phyloP scores from a whole-genome alignment of 23 red algal genomes.

The Gracilariopsis chorda region DNA sequence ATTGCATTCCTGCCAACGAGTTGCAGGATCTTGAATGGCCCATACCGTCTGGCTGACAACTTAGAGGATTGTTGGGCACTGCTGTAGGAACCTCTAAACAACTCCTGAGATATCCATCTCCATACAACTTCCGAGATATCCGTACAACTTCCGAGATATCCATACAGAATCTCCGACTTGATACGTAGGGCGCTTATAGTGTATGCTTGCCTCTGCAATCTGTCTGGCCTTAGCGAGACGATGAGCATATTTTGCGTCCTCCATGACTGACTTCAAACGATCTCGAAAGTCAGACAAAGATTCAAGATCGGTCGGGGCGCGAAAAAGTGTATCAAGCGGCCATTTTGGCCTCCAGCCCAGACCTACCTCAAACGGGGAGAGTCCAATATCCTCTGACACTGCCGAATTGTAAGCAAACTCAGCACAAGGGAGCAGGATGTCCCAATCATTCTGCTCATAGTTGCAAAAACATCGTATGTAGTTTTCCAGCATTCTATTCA shows the following conservation, averaged over 20 bases:
- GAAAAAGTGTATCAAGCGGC: not conserved
- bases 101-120: too few relatives aligned
- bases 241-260: not conserved
- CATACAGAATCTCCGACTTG: not conserved
- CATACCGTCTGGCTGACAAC: not conserved
- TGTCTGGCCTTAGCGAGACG: not conserved
- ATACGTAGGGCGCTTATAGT: not conserved
- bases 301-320: not conserved
- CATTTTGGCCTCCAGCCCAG: conserved; percentile 12
- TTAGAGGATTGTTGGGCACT: not conserved
- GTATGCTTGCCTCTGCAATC: not conserved
- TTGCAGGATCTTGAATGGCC: not conserved
- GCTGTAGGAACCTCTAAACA: not conserved
- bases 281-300: not conserved
- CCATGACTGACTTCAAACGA: not conserved
- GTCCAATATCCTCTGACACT: not conserved
- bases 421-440: not conserved
- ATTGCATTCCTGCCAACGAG: conserved; percentile 2
- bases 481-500: too few relatives aligned
- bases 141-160: not conserved
- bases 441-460: conserved; percentile 3
- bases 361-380: conserved; percentile 27
- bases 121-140: too few relatives aligned
- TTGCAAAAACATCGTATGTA: conserved; percentile 1
- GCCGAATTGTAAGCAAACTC: conserved; percentile 50